Percentiles rank a stretch among this genome's conserved stretches.
Conservation (phyloP, 1,139 yeast species). For the Magnusiomyces sp. region DNA sequence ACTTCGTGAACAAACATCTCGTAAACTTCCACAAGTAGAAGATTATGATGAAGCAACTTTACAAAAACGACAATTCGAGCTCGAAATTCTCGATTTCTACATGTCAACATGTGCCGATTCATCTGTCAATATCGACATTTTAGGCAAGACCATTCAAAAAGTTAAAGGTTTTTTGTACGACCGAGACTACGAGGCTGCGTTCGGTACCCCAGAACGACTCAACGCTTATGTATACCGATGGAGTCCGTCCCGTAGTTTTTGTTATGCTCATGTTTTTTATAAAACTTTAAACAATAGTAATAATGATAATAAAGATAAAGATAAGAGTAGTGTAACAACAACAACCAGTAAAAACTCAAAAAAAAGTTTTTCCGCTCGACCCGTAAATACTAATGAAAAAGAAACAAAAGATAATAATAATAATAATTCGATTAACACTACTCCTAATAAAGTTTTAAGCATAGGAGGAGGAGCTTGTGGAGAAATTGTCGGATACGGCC, state of each 20-base stretch:
- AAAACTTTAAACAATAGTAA: slow-evolving; percentile 1
- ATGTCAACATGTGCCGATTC: neutral
- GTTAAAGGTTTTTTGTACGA: slow-evolving; percentile 66
- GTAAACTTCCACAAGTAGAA: neutral
- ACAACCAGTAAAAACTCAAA: too few relatives aligned
- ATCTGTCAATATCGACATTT: slow-evolving; percentile 1
- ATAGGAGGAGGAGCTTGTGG: slow-evolving; percentile 91
- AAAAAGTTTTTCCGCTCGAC: neutral
- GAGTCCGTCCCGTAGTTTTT: slow-evolving; percentile 76
- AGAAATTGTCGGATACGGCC: slow-evolving; percentile 60
- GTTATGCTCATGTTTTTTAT: slow-evolving; percentile 30
- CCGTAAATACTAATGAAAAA: too few relatives aligned
- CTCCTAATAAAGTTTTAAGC: slow-evolving; percentile 37
- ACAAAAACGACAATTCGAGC: neutral
- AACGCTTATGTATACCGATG: slow-evolving; percentile 79
- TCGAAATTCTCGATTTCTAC: neutral
- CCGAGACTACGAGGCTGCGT: slow-evolving; percentile 63
- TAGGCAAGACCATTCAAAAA: slow-evolving; percentile 39
- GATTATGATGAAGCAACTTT: neutral
- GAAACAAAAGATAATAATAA: too few relatives aligned
- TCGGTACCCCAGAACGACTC: slow-evolving; percentile 53
- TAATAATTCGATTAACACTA: too few relatives aligned
- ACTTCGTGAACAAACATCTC: neutral
- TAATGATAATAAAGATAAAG: too few relatives aligned
- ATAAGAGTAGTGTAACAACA: too few relatives aligned